Evolutionary conservation across 352 stramenopile species (phyloP), one percentile per base, ranked within the genome.

Genomic region (Globisporangium emineosum): DNA sequence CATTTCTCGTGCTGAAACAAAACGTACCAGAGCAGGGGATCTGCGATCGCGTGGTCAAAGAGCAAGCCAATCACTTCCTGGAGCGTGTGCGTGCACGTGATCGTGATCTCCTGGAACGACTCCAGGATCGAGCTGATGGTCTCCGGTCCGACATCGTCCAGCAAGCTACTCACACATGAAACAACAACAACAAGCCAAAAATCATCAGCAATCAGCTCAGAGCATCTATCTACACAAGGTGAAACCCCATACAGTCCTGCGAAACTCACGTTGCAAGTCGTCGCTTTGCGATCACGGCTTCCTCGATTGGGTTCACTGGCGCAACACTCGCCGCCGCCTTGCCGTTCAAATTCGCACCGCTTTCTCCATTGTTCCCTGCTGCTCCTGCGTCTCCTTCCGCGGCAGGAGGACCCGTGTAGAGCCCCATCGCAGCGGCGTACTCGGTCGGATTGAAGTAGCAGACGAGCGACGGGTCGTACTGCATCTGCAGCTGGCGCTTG

Each of bases 391-490:
- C 35, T 25, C 50, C 51, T 54, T n/a, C 9, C 27, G 40, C 43
- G 23, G 30, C 9, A 15, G 40, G 43, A 33, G 64, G 79, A 35
- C 77, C 79, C 5, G 78, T 89, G 52, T 82, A 85, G 1, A 91
- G 74, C 27, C 78, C 77, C 72, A 83, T 87, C 43, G 82, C 82
- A 0, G 83, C 76, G 3, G 83, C 65, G 65, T 92, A 92, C 61
- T 92, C 83, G 43, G 71, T 89, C 49, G 83, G 83, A 51, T 91
- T 93, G 60, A 91, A 93, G 57, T 90, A 91, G 35, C 78, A 84
- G 60, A 88, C 73, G 51, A 91, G 76, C 7, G 80, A 88, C 51
- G 85, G 75, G 35, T 91, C 85, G 69, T 91, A 93, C 63, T 82
- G 79, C 65, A 88, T 63, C 32, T 71, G 79, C 56, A 59, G 25